Conservation (phyloP, 2,329 filamentous ascomycete genomes). For the Fonsecaea pedrosoi region DNA sequence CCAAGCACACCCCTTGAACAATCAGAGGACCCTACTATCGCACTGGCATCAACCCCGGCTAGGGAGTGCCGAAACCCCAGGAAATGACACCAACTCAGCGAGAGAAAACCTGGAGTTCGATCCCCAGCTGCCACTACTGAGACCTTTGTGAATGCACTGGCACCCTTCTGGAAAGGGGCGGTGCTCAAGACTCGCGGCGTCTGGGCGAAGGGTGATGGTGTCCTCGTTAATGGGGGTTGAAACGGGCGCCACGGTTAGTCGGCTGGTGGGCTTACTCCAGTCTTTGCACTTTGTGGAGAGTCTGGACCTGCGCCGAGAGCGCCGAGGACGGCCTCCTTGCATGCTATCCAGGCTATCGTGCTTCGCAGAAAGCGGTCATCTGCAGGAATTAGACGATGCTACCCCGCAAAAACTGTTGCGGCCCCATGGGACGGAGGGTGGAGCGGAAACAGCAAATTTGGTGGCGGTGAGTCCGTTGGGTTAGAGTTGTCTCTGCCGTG, state of each 20-base stretch:
- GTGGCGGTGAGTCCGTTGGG: background rate
- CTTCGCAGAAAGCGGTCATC: background rate
- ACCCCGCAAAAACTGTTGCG: conserved; percentile 1
- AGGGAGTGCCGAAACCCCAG: conserved; percentile 2
- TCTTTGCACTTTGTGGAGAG: background rate
- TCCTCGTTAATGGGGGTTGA: background rate
- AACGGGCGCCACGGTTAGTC: background rate
- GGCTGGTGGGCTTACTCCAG: background rate
- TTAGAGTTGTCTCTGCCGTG: background rate
- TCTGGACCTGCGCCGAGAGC: conserved; percentile 3
- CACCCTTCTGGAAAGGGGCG: background rate
- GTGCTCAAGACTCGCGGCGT: background rate
- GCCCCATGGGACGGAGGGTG: background rate
- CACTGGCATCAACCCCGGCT: background rate
- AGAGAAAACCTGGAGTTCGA: background rate
- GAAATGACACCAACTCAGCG: background rate
- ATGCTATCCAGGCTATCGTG: background rate
- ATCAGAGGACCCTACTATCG: background rate
- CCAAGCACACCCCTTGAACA: background rate
- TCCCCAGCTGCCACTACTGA: background rate
- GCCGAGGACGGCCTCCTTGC: conserved; percentile 3
- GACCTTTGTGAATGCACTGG: conserved; percentile 1
- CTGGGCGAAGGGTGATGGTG: conserved; percentile 1
- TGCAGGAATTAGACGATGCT: background rate
- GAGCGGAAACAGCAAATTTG: background rate